A percentile compares a stretch with the other conserved stretches of the same genome.
phyloP scores from a whole-genome alignment of 176 grass and related monocot genomes.

The Zea luxurians region DNA sequence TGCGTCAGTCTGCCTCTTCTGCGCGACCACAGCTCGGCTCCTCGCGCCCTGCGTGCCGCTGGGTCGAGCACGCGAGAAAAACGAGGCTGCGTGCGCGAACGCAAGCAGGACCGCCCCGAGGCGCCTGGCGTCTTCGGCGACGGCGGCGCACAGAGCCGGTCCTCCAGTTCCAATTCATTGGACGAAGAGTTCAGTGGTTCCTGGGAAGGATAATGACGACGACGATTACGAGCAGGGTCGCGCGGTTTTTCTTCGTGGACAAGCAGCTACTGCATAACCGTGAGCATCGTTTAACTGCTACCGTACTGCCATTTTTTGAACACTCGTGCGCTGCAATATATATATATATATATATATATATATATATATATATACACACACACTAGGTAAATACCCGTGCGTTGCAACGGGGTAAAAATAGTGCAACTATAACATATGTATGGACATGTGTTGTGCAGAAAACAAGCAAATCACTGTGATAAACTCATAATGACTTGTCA shows the following conservation, averaged over 20 bases:
- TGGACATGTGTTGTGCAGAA: no score
- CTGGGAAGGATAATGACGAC: no score
- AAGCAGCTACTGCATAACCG: constrained; percentile 11
- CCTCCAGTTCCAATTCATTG: no score
- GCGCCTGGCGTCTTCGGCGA: no score
- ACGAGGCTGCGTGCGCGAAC: neutral
- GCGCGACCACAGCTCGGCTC: constrained; percentile 1
- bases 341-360: no score
- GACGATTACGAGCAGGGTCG: neutral
- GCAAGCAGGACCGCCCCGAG: constrained; percentile 26
- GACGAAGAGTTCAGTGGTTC: constrained; percentile 4
- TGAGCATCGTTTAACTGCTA: neutral
- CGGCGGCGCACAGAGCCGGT: no score
- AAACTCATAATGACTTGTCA: no score
- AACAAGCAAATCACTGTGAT: no score
- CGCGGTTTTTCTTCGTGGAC: constrained; percentile 16
- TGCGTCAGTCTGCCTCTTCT: neutral
- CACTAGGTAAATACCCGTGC: no score
- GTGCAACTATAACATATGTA: no score
- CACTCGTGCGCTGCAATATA: neutral
- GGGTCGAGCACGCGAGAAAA: neutral
- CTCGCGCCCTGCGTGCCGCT: neutral
- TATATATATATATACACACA: no score
- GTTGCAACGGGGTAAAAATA: no score
- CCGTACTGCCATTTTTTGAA: neutral